phyloP scores from a whole-genome alignment of 805 yeast genomes.

The Jamesozyma spencerorum region DNA sequence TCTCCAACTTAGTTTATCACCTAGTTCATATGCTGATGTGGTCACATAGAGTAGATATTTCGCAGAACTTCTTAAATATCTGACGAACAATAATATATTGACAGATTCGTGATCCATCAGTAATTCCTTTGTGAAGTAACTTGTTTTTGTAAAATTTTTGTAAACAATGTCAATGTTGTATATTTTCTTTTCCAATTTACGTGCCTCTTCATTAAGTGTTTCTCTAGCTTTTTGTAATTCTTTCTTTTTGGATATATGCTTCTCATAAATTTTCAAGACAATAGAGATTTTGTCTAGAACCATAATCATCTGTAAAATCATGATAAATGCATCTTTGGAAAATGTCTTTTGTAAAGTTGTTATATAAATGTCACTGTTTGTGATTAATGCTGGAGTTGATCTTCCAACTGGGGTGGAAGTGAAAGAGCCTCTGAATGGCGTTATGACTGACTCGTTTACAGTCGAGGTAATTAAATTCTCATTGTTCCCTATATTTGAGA shows the following conservation, averaged over 20 bases:
- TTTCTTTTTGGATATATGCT: neutral
- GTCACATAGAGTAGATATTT: constrained; percentile 26
- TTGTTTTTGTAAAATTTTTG: constrained; percentile 30
- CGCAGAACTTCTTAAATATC: constrained; percentile 36
- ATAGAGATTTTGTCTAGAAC: constrained; percentile 20
- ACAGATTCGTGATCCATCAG: constrained; percentile 30
- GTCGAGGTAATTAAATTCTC: no score
- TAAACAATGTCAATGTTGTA: constrained; percentile 30
- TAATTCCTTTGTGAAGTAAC: constrained; percentile 30
- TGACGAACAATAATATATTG: constrained; percentile 33
- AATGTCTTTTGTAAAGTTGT: constrained; percentile 30
- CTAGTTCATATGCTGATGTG: constrained; percentile 18
- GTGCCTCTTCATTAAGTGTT: constrained; percentile 7
- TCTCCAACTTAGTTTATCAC: constrained; percentile 28
- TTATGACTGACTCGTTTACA: no score
- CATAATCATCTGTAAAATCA: constrained; percentile 29
- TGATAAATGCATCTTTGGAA: constrained; percentile 20
- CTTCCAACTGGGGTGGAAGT: neutral
- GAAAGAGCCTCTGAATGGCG: no score
- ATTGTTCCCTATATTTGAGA: no score
- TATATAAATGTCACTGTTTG: constrained; percentile 18
- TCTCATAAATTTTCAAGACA: constrained; percentile 7
- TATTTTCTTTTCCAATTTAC: constrained; percentile 24
- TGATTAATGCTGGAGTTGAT: neutral
- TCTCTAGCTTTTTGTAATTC: constrained; percentile 7